A percentile compares a stretch with the other conserved stretches of the same genome.
These are phyloP conservation scores for Kwoniella bestiolae DNA, from an alignment of 768 basidiomycete species.

Conservation along the genomic window DNA sequence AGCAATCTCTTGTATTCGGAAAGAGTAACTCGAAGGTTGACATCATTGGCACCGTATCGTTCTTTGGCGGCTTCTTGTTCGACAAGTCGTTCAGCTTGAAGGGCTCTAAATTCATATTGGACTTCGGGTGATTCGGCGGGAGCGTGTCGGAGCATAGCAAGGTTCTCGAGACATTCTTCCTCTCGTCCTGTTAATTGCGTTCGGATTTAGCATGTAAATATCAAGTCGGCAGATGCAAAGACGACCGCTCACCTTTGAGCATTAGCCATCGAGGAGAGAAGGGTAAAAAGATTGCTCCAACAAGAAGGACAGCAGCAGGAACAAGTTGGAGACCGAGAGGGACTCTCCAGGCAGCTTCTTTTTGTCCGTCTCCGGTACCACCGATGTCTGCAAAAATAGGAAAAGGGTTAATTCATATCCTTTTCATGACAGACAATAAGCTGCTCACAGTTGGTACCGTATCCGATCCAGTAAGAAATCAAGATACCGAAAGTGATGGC, in stretches of 20 bases:
- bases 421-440: neutral
- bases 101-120: constrained; percentile 60
- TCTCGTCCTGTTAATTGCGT: constrained; percentile 64
- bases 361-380: constrained; percentile 61
- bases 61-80: constrained; percentile 72
- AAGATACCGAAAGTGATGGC: constrained; percentile 66
- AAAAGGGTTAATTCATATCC: neutral
- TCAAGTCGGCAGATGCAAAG: neutral
- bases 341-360: constrained; percentile 74
- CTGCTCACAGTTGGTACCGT: constrained; percentile 65
- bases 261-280: constrained; percentile 78
- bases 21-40: constrained; percentile 67
- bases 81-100: constrained; percentile 72
- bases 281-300: constrained; percentile 76
- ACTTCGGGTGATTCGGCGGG: constrained; percentile 68
- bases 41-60: constrained; percentile 48
- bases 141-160: constrained; percentile 66
- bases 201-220: neutral
- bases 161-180: constrained; percentile 70
- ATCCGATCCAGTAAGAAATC: constrained; percentile 61
- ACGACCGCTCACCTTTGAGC: constrained; percentile 58
- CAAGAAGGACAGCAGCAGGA: constrained; percentile 71
- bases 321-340: constrained; percentile 75
- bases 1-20: constrained; percentile 69
- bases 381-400: constrained; percentile 41